phyloP scores from a whole-genome alignment of 306 rosid genomes.

The Inga laurina region DNA sequence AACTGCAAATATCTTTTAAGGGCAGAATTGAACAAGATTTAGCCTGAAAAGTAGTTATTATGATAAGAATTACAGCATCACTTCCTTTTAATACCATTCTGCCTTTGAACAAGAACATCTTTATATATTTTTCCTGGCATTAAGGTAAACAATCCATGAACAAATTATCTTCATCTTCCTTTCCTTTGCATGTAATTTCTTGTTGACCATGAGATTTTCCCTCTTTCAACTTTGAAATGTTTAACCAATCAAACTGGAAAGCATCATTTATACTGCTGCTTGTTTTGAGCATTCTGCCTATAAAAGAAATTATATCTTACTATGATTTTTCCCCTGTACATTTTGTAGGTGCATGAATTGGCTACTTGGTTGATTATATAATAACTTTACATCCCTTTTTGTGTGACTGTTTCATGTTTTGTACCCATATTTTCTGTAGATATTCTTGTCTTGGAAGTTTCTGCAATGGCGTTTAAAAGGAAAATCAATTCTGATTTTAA shows the following conservation, averaged over 20 bases:
- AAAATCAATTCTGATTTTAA: conserved; percentile 8
- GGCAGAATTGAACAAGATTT: background rate
- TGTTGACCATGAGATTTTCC: background rate
- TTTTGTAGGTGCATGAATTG: conserved; percentile 28
- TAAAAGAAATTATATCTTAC: background rate
- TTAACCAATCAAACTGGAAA: conserved; percentile 20
- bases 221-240: background rate
- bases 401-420: background rate
- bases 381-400: background rate
- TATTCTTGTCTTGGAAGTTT: conserved; percentile 2
- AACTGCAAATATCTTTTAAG: background rate
- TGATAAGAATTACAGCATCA: background rate
- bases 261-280: background rate
- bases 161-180: background rate
- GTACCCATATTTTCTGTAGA: conserved; percentile 1
- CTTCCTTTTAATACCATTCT: background rate
- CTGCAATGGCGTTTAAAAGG: conserved; percentile 16
- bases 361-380: conserved; percentile 3
- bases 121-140: background rate
- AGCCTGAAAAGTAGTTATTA: background rate
- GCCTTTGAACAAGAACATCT: background rate
- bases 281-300: background rate
- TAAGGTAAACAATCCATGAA: conserved; percentile 3
- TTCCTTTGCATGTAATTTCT: background rate
- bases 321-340: background rate